Percentiles rank a stretch among this genome's conserved stretches.
phyloP scores from a whole-genome alignment of 164 flowering plant genomes.

The Magnolia officinalis region DNA sequence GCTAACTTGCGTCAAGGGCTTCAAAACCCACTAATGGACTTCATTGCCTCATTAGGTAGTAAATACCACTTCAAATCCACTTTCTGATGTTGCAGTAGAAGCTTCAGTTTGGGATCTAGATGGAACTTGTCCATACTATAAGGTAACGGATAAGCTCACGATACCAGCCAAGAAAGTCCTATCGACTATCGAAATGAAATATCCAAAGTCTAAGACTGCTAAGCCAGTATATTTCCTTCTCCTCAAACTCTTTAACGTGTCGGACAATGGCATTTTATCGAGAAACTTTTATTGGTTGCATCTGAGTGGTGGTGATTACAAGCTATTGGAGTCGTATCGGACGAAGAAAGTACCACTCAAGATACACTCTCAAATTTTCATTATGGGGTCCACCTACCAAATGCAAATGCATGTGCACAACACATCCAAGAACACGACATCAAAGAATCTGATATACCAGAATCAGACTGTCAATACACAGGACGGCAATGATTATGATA shows the following conservation, averaged over 20 bases:
- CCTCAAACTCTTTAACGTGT: constrained; percentile 70
- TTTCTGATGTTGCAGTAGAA: constrained; percentile 75
- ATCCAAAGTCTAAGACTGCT: constrained; percentile 64
- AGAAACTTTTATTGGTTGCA: constrained; percentile 97
- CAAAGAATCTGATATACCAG: constrained; percentile 23
- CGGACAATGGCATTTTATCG: constrained; percentile 61
- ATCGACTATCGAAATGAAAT: constrained; percentile 63
- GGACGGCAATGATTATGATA: constrained; percentile 28
- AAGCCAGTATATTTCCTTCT: constrained; percentile 89
- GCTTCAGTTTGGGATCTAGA: constrained; percentile 93
- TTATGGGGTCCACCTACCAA: constrained; percentile 65
- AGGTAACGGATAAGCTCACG: constrained; percentile 52
- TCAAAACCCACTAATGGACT: not conserved
- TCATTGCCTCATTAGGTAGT: constrained; percentile 51
- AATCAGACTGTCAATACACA: constrained; percentile 24
- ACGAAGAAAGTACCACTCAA: constrained; percentile 64
- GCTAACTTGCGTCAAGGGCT: not conserved
- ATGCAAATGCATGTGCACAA: constrained; percentile 64
- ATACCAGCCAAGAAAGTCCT: constrained; percentile 60
- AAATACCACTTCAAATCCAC: constrained; percentile 64
- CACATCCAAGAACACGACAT: constrained; percentile 40
- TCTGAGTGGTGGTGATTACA: constrained; percentile 73
- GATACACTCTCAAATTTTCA: constrained; percentile 45
- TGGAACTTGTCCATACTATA: constrained; percentile 71
- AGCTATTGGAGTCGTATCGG: constrained; percentile 73